A percentile compares a stretch with the other conserved stretches of the same genome.
Conservation (phyloP, 2,329 filamentous ascomycete species). For the Aspergillus cejpii region DNA sequence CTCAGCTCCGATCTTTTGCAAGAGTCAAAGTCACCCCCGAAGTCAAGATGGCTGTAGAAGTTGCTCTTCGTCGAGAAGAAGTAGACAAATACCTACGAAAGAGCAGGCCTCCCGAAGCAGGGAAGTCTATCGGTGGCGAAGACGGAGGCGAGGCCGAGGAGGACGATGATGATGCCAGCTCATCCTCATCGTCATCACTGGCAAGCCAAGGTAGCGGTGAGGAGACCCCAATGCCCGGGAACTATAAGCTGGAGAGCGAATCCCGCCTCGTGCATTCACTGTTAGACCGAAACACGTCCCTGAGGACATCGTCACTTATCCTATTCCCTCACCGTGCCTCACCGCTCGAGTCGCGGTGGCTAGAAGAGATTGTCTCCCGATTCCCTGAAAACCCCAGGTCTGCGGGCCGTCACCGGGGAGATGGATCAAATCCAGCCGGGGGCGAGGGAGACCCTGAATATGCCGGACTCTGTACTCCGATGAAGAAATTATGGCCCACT, state of each 20-base stretch:
- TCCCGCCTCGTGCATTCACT: constrained; percentile 30
- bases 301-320: constrained; percentile 58
- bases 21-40: constrained; percentile 80
- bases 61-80: constrained; percentile 61
- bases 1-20: constrained; percentile 82
- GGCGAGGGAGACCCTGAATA: constrained; percentile 19
- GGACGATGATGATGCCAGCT: constrained; percentile 26
- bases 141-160: constrained; percentile 16
- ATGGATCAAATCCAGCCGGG: constrained; percentile 10
- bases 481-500: constrained; percentile 62
- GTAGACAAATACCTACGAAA: constrained; percentile 40
- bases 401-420: constrained; percentile 12
- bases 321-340: constrained; percentile 72
- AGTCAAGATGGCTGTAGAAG: constrained; percentile 72
- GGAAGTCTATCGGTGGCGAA: constrained; percentile 1
- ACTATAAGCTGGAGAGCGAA: constrained; percentile 21
- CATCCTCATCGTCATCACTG: constrained; percentile 37
- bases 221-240: constrained; percentile 32
- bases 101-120: constrained; percentile 16
- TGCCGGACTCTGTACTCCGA: constrained; percentile 22
- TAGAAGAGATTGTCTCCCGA: constrained; percentile 43
- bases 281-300: constrained; percentile 28
- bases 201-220: constrained; percentile 36
- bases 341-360: constrained; percentile 67
- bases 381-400: constrained; percentile 27